These are phyloP conservation scores for Ganoderma lucidum DNA, from an alignment of 1,284 basidiomycete genomes.

Conservation along the genomic window DNA sequence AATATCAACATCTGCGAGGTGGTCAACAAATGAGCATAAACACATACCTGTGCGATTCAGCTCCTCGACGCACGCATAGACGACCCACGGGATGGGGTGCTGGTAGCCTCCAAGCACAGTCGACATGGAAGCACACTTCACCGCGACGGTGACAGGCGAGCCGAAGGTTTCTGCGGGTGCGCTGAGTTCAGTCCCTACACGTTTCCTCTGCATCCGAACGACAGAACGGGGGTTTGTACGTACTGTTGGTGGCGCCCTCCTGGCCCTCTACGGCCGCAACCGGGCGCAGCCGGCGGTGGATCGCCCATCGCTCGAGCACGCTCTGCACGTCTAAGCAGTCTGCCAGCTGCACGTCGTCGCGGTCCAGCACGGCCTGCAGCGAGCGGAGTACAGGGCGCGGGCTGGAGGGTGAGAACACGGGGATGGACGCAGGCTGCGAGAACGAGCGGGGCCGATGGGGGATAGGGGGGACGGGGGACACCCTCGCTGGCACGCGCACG, in stretches of 20 bases:
- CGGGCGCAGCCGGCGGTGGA: neutral
- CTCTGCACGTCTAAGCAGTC: slow-evolving; percentile 48
- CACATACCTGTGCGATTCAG: slow-evolving; percentile 61
- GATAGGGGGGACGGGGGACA: slow-evolving; percentile 1
- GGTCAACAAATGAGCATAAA: neutral
- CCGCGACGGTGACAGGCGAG: slow-evolving; percentile 52
- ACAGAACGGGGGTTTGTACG: neutral
- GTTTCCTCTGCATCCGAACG: neutral
- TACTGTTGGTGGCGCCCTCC: slow-evolving; percentile 1
- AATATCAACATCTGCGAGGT: slow-evolving; percentile 6
- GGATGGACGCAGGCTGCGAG: slow-evolving; percentile 30
- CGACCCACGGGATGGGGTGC: slow-evolving; percentile 61
- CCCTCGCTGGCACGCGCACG: slow-evolving; percentile 20
- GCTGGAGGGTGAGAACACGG: slow-evolving; percentile 34
- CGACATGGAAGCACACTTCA: slow-evolving; percentile 53
- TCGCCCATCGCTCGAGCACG: slow-evolving; percentile 41
- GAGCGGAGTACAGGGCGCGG: slow-evolving; percentile 33
- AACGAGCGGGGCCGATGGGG: slow-evolving; percentile 25
- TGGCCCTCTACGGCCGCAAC: slow-evolving; percentile 8
- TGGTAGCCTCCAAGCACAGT: slow-evolving; percentile 59
- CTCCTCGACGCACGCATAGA: slow-evolving; percentile 65
- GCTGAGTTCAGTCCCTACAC: neutral
- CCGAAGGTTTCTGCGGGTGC: slow-evolving; percentile 54
- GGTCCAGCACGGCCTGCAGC: slow-evolving; percentile 34
- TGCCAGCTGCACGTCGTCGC: slow-evolving; percentile 34